These are phyloP conservation scores for Penicillium sp. DNA, from an alignment of 2,329 filamentous ascomycete species.

Conservation along the genomic window DNA sequence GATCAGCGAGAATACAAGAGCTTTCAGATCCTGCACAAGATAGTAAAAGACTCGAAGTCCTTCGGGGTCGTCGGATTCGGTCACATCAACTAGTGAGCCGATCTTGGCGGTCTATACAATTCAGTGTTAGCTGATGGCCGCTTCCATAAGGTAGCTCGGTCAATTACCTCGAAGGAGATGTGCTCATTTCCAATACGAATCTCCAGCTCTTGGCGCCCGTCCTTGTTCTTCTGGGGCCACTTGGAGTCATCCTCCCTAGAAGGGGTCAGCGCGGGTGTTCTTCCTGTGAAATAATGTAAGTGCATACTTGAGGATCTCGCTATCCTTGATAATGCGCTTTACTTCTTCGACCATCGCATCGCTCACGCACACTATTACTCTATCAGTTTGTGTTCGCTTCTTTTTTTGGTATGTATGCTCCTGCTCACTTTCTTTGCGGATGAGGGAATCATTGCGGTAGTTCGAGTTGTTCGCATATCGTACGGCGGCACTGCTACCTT, in stretches of 20 bases:
- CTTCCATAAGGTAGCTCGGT: not conserved
- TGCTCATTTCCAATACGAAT: conserved; percentile 92
- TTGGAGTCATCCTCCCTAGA: conserved; percentile 92
- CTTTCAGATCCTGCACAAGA: conserved; percentile 94
- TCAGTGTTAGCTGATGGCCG: not conserved
- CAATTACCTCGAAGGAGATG: conserved; percentile 86
- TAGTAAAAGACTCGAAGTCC: conserved; percentile 98
- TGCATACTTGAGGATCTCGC: conserved; percentile 92
- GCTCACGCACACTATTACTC: conserved; percentile 82
- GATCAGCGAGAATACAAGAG: conserved; percentile 92
- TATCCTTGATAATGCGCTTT: conserved; percentile 93
- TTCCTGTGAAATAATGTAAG: not conserved
- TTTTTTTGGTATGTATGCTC: not conserved
- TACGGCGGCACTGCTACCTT: conserved; percentile 88
- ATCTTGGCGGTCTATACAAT: conserved; percentile 84
- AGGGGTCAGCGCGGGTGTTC: conserved; percentile 23
- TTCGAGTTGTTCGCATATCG: conserved; percentile 99
- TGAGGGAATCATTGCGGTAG: conserved; percentile 96
- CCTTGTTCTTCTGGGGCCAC: conserved; percentile 99
- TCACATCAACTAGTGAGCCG: conserved; percentile 92
- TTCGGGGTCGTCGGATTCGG: conserved; percentile 92
- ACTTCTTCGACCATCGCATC: conserved; percentile 87
- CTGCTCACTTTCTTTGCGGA: conserved; percentile 94
- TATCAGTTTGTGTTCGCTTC: not conserved
- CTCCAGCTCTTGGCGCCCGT: conserved; percentile 93